Percentiles rank a stretch among this genome's conserved stretches.
Evolutionary conservation across 2,329 filamentous ascomycete genomes (phyloP).

Genomic region (Cladophialophora immunda): DNA sequence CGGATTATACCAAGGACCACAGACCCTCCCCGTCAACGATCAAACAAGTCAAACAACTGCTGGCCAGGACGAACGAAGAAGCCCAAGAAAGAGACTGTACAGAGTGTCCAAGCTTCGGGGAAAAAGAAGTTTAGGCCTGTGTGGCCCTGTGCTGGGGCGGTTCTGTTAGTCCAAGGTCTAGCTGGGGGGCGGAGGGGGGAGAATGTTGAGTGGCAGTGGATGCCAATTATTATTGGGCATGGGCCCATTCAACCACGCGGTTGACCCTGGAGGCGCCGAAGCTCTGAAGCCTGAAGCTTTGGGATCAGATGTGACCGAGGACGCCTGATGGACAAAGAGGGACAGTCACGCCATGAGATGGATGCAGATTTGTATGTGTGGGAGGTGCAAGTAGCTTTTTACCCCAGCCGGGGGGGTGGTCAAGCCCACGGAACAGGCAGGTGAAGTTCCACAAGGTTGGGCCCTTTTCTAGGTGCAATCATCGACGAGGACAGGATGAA

Average conservation of each 20-base stretch:
- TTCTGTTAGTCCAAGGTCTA: constrained; percentile 17
- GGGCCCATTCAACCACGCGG: neutral
- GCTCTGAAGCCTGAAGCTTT: neutral
- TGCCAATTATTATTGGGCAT: constrained; percentile 5
- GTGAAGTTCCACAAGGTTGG: constrained; percentile 4
- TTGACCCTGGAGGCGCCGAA: neutral
- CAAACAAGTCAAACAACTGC: neutral
- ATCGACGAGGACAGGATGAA: neutral
- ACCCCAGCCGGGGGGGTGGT: too few species aligned
- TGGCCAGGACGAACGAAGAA: neutral
- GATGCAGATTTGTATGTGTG: too few species aligned
- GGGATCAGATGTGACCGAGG: neutral
- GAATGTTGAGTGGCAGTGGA: constrained; percentile 3
- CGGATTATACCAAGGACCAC: neutral
- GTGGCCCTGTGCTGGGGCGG: neutral
- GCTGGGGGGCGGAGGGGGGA: neutral
- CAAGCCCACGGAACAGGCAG: neutral
- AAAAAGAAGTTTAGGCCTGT: neutral
- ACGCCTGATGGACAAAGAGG: neutral
- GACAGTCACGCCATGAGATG: constrained; percentile 2
- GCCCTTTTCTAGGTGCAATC: neutral
- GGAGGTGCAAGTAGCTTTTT: neutral
- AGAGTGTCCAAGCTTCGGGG: neutral
- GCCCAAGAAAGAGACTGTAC: neutral
- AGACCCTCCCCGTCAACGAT: neutral